Base-by-base conservation (phyloP, 148 eudicot genomes). In the Agrostemma githago region DNA sequence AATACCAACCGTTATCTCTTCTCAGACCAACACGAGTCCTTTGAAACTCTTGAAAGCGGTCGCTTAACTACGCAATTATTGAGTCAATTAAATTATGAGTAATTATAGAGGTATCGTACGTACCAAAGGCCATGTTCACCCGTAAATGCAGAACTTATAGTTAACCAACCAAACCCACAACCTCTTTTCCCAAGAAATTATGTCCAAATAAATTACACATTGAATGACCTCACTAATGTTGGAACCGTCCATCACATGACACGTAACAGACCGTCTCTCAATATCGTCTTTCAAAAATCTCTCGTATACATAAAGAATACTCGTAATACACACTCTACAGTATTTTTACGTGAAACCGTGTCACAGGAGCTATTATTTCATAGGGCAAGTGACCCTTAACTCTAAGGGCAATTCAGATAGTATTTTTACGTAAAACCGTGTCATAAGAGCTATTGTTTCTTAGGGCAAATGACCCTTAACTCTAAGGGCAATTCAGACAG, bases 161-260 rank as follows among this genome's bases (percentile, higher is more conserved):
- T 72, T 72, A 10, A 72, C 19, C 66, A 59, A 72, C 51, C 75
- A 9, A 41, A 60, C 54, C 69, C 21, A 62, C 59, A 62, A 44
- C 34, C 34, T 26, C 34, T 26, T 3, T 62, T 4, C 3, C 5
- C 4, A 48, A 56, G 62, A 66, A 53, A 43, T 26, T 5, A 60
- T 12, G 69, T 2, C 17, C 56, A 59, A n/a, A 70, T 19, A 3
- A 19, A 20, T 53, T 70, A n/a, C 61, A 51, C 59, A 70, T 21
- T 70, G 51, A 76, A 60, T 76, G 60, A 8, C 10, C 5, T 53
- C 16, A 76, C 16, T 21, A 15, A 62, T 44, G 46, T 34, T 44
- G 66, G 39, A 46, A 53, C 68, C 74, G 56, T 44, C 67, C 70
- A 77, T n/a, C n/a, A n/a, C n/a, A n/a, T n/a, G n/a, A 26, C 34